Evolutionary conservation across 176 grass and related monocot species (phyloP).

Genomic region (Thalia dealbata): DNA sequence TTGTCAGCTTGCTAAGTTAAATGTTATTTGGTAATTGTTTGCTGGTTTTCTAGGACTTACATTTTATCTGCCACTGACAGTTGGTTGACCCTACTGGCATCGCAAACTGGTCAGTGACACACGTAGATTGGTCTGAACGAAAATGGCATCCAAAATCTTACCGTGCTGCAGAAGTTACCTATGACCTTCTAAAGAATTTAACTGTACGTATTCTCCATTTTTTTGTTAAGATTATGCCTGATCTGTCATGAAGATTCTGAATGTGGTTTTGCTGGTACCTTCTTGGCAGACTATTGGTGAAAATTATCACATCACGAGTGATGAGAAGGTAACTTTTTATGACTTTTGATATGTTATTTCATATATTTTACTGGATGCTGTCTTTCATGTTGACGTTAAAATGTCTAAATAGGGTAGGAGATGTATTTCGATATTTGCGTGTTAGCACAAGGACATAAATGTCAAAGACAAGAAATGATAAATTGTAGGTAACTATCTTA

Average conservation of each 20-base stretch:
- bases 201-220: conserved; percentile 40
- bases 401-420: neutral
- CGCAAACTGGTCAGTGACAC: conserved; percentile 87
- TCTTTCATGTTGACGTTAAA: neutral
- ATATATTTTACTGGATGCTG: neutral
- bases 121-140: conserved; percentile 94
- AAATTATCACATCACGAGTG: conserved; percentile 67
- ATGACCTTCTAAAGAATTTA: conserved; percentile 78
- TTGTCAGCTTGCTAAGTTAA: conserved; percentile 18
- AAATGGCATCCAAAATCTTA: conserved; percentile 98
- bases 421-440: neutral
- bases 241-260: neutral
- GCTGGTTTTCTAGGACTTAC: neutral
- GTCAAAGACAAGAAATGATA: neutral
- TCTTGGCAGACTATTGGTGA: conserved; percentile 57
- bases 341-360: neutral
- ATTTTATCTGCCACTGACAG: conserved; percentile 17
- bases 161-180: conserved; percentile 59
- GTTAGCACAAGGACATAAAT: neutral
- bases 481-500: neutral
- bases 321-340: conserved; percentile 45
- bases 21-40: conserved; percentile 22
- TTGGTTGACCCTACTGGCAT: conserved; percentile 92
- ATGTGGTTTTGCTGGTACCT: neutral
- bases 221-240: neutral